Evolutionary conservation across 1,284 basidiomycete genomes (phyloP), one percentile per base, ranked within the genome.

Genomic region (Pseudozyma flocculosa): DNA sequence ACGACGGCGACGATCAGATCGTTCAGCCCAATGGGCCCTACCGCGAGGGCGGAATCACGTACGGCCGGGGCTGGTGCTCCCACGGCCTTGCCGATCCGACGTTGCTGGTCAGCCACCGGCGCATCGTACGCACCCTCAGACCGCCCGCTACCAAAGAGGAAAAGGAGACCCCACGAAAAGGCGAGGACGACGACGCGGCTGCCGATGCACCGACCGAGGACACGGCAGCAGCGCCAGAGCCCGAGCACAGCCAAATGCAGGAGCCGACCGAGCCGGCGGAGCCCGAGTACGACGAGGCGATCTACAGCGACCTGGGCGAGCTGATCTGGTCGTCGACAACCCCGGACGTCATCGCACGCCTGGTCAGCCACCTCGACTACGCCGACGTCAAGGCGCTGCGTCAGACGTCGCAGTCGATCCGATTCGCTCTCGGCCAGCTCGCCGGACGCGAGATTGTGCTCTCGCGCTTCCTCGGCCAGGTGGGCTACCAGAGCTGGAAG

Each of bases 371-470:
- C 38, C 61, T 78, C 43, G 72, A 75, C 50, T 61, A 69, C n/a
- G 50, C 54, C 18, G 74, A 78, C 19, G 50, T 78, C 48, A 73
- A 72, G 30, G 58, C 54, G 15, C 51, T 78, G 15, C 67, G 66
- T 23, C 69, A 76, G 42, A 72, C 67, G 3, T 69, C 65, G 3
- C 48, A 49, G 11, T 52, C 59, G 14, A 59, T 75, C 17, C 71
- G 74, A 4, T 52, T 48, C 39, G 54, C 63, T 15, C 54, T 76
- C 2, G 46, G 52, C 8, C 54, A 65, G 24, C 46, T 56, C 2
- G 65, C 43, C 1, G 62, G 68, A 15, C 62, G 64, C 19, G 71
- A 72, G 22, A 29, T 64, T 10, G 52, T 75, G n/a, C 60, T 78
- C 22, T 19, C 49, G 9, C 70, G 67, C 36, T 76, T 72, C 61